A percentile compares a stretch with the other conserved stretches of the same genome.
phyloP scores from a whole-genome alignment of 345 rosid species.

The Microcos paniculata region DNA sequence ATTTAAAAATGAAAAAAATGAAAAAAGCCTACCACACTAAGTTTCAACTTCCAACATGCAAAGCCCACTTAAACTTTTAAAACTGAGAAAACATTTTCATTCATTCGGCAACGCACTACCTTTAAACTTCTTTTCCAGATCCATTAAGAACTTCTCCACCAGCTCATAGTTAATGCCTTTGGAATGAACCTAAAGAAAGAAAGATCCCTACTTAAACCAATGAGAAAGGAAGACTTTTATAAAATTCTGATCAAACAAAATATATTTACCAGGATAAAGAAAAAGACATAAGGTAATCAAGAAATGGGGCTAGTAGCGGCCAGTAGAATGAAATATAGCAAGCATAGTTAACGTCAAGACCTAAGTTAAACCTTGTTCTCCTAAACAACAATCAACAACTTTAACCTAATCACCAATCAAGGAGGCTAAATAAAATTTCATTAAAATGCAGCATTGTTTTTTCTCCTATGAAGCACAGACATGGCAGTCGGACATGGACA shows the following conservation, averaged over 20 bases:
- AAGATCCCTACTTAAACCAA: conserved; percentile 47
- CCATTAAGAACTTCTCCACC: conserved; percentile 71
- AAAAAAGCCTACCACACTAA: background rate
- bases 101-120: conserved; percentile 34
- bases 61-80: background rate
- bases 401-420: background rate
- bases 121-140: conserved; percentile 62
- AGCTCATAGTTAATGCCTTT: conserved; percentile 68
- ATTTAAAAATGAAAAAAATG: background rate
- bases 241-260: background rate
- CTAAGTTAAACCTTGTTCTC: background rate
- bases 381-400: background rate
- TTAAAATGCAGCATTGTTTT: background rate
- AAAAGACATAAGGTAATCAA: conserved; percentile 11
- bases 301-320: background rate
- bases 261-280: background rate
- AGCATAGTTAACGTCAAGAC: conserved; percentile 1
- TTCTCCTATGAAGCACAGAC: no score
- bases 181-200: conserved; percentile 69
- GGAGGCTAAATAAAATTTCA: background rate
- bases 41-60: background rate
- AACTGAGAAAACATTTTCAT: background rate
- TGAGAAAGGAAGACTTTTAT: conserved; percentile 5
- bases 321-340: background rate
- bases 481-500: no score